These are phyloP conservation scores for Bipolaris bicolor DNA, from an alignment of 2,329 filamentous ascomycete genomes.

Conservation along the genomic window DNA sequence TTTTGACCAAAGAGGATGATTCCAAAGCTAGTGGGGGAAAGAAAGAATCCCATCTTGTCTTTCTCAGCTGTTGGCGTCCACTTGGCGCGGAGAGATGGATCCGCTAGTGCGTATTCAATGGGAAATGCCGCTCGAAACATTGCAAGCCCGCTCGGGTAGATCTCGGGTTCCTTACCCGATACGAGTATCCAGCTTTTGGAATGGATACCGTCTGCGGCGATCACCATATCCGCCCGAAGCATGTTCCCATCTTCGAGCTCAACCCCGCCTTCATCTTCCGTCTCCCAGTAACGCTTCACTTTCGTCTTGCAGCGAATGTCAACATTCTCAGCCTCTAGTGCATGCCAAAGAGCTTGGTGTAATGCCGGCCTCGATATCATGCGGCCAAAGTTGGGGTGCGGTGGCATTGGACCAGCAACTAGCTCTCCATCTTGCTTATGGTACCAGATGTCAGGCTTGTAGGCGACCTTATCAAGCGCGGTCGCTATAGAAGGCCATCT, in stretches of 20 bases:
- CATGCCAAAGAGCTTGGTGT: neutral
- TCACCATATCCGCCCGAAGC: too few species aligned
- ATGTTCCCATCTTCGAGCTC: too few species aligned
- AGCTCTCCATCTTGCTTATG: slow-evolving; percentile 4
- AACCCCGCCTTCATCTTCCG: neutral
- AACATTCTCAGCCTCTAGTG: slow-evolving; percentile 1
- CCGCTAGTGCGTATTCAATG: neutral
- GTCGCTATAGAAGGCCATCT: slow-evolving; percentile 14
- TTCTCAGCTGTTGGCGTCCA: slow-evolving; percentile 1
- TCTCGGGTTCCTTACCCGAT: slow-evolving; percentile 1
- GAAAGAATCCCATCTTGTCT: slow-evolving; percentile 6
- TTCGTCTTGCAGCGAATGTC: slow-evolving; percentile 3
- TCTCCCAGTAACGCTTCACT: slow-evolving; percentile 2
- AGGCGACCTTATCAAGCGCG: slow-evolving; percentile 1
- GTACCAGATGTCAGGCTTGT: slow-evolving; percentile 1
- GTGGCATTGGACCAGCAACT: neutral
- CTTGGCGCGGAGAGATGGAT: neutral
- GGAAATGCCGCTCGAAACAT: slow-evolving; percentile 3
- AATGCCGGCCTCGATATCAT: slow-evolving; percentile 1
- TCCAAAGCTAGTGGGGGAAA: neutral
- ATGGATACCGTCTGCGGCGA: too few species aligned
- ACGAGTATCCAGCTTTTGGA: neutral
- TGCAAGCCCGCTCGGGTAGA: slow-evolving; percentile 4
- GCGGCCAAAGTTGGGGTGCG: slow-evolving; percentile 3
- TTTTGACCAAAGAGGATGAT: neutral